A percentile compares a stretch with the other conserved stretches of the same genome.
Conservation (phyloP, 192 early-diverging fungal genomes). For the Allomyces javanicus region DNA sequence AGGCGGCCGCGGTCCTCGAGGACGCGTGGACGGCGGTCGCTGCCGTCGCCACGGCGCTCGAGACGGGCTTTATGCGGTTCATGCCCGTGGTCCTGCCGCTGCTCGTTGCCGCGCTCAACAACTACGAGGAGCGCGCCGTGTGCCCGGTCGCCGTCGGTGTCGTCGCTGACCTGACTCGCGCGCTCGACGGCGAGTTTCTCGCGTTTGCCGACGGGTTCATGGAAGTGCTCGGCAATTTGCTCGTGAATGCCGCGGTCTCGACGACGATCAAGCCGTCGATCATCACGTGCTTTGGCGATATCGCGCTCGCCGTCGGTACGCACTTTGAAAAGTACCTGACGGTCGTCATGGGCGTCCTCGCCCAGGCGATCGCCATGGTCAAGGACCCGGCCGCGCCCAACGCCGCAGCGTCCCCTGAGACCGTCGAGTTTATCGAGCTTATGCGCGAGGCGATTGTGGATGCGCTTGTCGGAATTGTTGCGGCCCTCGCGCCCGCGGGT, state of each 20-base stretch:
- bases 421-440: conserved; percentile 67
- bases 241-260: conserved; percentile 59
- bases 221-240: conserved; percentile 52
- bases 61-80: conserved; percentile 71
- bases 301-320: conserved; percentile 81
- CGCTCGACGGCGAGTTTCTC: conserved; percentile 48
- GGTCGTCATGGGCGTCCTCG: conserved; percentile 67
- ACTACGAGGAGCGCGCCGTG: conserved; percentile 79
- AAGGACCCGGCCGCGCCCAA: conserved; percentile 16
- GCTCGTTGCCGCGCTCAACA: conserved; percentile 60
- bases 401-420: conserved; percentile 38
- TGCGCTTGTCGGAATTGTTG: conserved; percentile 88
- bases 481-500: conserved; percentile 64
- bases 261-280: conserved; percentile 80
- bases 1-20: conserved; percentile 63
- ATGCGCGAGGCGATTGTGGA: conserved; percentile 80
- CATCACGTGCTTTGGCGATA: conserved; percentile 90
- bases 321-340: conserved; percentile 63
- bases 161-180: conserved; percentile 89
- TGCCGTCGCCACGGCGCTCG: conserved; percentile 57
- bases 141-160: conserved; percentile 88
- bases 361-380: conserved; percentile 52
- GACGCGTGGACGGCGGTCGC: conserved; percentile 85
- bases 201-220: conserved; percentile 77
- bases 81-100: conserved; percentile 68